Evolutionary conservation across 768 basidiomycete species (phyloP), one percentile per base, ranked within the genome.

Genomic region (Chalciporus sphaerocephalus): DNA sequence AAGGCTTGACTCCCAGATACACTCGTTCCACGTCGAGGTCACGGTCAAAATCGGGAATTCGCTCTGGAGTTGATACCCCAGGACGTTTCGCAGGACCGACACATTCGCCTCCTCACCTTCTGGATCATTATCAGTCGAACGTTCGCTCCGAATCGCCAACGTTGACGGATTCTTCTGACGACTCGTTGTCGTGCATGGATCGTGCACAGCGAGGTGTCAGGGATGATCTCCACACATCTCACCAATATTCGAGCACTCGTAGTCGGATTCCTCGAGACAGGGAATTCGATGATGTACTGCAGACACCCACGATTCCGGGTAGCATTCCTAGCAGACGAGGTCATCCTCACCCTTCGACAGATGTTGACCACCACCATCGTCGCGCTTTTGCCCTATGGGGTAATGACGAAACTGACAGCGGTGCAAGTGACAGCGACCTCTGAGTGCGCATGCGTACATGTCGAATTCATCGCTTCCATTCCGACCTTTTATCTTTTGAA

Each of bases 401-500:
- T 1, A 85, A 89, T 32, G 90, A 92, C 58, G 90, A 92, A 65
- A 91, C 86, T 44, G 90, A 92, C 54, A 88, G 86, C 60, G 85
- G 83, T 57, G 74, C 87, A 12, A 90, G 87, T 51, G 88, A 90
- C 56, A 82, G 75, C 41, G 83, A 85, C 47, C 58, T 57, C 22
- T 73, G 53, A 66, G 5, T 16, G 32, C 25, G 5, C 2, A 5
- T 12, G 12, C 16, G 17, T 23, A n/a, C 24, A 15, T 36, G 25
- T 24, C 22, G 36, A 23, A 8, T 32, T 20, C 23, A 23, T 32
- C n/a, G 16, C n/a, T 15, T 37, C 47, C 35, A 30, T 38, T 51
- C 44, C 17, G 24, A 37, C 42, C 20, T 17, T 42, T 32, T 42
- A 40, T 43, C 16, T 12, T 2, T 34, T 20, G 33, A 28, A 27